phyloP scores from a whole-genome alignment of 2,329 filamentous ascomycete species.

The Microcera coccophila region DNA sequence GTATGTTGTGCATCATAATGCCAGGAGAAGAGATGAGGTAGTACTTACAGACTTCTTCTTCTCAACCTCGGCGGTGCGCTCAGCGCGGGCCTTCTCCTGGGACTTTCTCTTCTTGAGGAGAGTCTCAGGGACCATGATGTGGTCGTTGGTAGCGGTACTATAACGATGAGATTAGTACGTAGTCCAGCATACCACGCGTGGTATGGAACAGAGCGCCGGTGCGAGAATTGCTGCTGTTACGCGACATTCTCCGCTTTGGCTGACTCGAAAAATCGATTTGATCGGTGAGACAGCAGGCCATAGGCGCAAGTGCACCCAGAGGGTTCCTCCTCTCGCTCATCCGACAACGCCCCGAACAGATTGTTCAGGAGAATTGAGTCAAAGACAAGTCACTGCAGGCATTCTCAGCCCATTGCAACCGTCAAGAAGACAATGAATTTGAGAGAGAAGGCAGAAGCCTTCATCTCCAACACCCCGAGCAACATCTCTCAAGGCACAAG shows the following conservation, averaged over 20 bases:
- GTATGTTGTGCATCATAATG: constrained; percentile 84
- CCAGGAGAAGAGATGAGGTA: constrained; percentile 28
- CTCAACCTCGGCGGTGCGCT: constrained; percentile 72
- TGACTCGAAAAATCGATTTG: constrained; percentile 77
- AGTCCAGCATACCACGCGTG: constrained; percentile 57
- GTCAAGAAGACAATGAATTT: constrained; percentile 65
- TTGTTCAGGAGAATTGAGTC: constrained; percentile 39
- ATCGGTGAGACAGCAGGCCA: constrained; percentile 60
- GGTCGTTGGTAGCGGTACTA: constrained; percentile 78
- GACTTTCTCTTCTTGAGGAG: constrained; percentile 99
- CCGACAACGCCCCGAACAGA: constrained; percentile 67
- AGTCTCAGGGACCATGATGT: constrained; percentile 97
- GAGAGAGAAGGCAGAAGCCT: constrained; percentile 63
- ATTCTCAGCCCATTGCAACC: constrained; percentile 26
- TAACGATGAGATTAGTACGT: constrained; percentile 71
- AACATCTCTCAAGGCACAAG: constrained; percentile 56
- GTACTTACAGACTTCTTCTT: constrained; percentile 87
- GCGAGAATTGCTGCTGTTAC: constrained; percentile 78
- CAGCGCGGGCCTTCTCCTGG: constrained; percentile 97
- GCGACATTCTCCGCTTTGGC: constrained; percentile 88
- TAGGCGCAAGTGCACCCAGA: not conserved
- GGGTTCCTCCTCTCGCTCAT: constrained; percentile 52
- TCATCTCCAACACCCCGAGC: constrained; percentile 76
- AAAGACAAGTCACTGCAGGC: constrained; percentile 21
- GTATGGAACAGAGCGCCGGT: constrained; percentile 70